Conservation (phyloP, 345 rosid genomes). For the Ricinus communis region DNA sequence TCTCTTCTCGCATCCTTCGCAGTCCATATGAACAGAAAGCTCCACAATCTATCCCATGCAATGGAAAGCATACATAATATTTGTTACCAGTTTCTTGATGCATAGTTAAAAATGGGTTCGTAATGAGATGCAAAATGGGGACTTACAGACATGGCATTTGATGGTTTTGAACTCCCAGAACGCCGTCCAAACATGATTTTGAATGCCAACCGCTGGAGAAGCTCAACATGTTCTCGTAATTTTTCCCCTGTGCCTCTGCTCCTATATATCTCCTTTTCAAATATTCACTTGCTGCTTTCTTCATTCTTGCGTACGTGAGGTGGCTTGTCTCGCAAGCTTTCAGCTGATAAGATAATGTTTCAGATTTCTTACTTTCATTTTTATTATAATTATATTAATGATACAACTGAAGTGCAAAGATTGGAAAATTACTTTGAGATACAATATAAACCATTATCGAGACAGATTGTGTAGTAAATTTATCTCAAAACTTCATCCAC, state of each 20-base stretch:
- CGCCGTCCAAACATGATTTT: conserved; percentile 57
- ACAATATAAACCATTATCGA: too few species aligned
- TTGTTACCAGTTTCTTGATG: too few species aligned
- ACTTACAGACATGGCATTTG: conserved; percentile 69
- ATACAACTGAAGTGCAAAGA: too few species aligned
- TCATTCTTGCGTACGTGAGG: background rate
- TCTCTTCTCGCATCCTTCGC: conserved; percentile 79
- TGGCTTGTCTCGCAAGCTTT: background rate
- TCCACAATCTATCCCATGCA: conserved; percentile 52
- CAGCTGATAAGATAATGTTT: background rate
- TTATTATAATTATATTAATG: too few species aligned
- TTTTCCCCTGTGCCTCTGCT: background rate
- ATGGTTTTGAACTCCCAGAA: conserved; percentile 40
- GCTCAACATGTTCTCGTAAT: conserved; percentile 11
- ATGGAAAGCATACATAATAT: background rate
- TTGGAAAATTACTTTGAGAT: too few species aligned
- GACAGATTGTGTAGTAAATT: too few species aligned
- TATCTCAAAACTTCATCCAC: too few species aligned
- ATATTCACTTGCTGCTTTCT: background rate
- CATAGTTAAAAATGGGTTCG: too few species aligned
- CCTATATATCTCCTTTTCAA: background rate
- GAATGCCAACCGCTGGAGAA: background rate
- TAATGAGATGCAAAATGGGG: too few species aligned
- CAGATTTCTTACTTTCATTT: too few species aligned
- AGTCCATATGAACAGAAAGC: conserved; percentile 87